Percentiles rank a stretch among this genome's conserved stretches.
Conservation (phyloP, 208 protist species). For the Trypanosoma melophagium region DNA sequence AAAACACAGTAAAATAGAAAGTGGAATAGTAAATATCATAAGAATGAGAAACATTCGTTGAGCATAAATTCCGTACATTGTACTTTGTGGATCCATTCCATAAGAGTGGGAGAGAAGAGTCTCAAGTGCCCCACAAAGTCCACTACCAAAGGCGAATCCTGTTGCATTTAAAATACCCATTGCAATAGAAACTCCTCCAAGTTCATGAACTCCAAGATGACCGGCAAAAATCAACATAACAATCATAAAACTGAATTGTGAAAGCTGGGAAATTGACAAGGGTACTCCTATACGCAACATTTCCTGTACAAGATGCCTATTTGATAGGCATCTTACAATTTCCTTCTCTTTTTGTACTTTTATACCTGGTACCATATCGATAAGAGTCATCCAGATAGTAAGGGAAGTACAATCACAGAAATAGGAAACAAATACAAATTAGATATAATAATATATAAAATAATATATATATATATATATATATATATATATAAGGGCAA, state of each 20-base stretch:
- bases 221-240: conserved; percentile 26
- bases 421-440: not conserved
- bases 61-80: conserved; percentile 82
- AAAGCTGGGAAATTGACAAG: conserved; percentile 21
- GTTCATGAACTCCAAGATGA: conserved; percentile 53
- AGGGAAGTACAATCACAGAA: not conserved
- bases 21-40: conserved; percentile 54
- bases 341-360: not conserved
- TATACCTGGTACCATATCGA: not conserved
- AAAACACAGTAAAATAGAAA: conserved; percentile 67
- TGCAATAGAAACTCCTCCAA: conserved; percentile 74
- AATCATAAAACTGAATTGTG: conserved; percentile 27
- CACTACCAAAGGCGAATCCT: conserved; percentile 81
- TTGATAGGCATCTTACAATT: not conserved
- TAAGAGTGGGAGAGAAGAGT: conserved; percentile 80
- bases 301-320: conserved; percentile 2
- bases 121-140: conserved; percentile 83
- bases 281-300: conserved; percentile 15
- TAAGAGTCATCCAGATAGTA: not conserved
- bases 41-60: conserved; percentile 84
- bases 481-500: no score
- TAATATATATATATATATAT: no score
- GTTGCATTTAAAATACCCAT: conserved; percentile 84
- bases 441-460: not conserved
- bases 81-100: conserved; percentile 35